Conservation (phyloP, 192 early-diverging fungal species). For the Coemansia guatemalensis region DNA sequence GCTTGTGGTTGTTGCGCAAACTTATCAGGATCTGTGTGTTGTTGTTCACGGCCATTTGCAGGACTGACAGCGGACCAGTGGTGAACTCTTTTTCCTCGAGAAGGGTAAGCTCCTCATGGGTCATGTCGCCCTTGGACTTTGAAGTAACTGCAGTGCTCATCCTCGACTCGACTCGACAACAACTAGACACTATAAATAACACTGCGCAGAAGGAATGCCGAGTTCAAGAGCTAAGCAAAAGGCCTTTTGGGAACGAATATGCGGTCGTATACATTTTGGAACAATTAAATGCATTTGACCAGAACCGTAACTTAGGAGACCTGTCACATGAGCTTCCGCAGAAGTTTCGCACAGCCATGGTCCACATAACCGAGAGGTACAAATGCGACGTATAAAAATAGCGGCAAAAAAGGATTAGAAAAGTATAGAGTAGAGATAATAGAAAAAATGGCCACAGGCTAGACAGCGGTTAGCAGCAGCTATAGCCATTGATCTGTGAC, state of each 20-base stretch:
- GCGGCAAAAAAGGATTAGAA: neutral
- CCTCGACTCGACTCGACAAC: conserved; percentile 1
- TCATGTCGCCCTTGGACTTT: conserved; percentile 54
- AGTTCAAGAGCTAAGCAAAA: neutral
- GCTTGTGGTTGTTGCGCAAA: conserved; percentile 97
- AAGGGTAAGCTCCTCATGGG: conserved; percentile 76
- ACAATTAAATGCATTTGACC: neutral
- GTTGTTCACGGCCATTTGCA: conserved; percentile 91
- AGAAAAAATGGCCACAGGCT: neutral
- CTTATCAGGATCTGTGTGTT: conserved; percentile 95
- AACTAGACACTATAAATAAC: neutral
- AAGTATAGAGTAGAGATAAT: neutral
- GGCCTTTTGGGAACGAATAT: neutral
- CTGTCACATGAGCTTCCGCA: neutral
- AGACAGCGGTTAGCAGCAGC: conserved; percentile 26
- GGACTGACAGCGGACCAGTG: conserved; percentile 94
- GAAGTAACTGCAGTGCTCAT: conserved; percentile 50
- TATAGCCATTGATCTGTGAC: conserved; percentile 42
- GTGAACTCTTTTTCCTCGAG: conserved; percentile 95
- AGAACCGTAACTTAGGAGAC: neutral
- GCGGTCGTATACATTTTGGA: neutral
- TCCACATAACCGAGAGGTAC: too few species aligned
- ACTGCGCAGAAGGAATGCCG: neutral
- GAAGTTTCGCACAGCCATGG: too few species aligned
- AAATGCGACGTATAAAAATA: neutral